Base-by-base conservation (phyloP, 192 early-diverging fungal genomes). In the Umbelopsis isabellina region DNA sequence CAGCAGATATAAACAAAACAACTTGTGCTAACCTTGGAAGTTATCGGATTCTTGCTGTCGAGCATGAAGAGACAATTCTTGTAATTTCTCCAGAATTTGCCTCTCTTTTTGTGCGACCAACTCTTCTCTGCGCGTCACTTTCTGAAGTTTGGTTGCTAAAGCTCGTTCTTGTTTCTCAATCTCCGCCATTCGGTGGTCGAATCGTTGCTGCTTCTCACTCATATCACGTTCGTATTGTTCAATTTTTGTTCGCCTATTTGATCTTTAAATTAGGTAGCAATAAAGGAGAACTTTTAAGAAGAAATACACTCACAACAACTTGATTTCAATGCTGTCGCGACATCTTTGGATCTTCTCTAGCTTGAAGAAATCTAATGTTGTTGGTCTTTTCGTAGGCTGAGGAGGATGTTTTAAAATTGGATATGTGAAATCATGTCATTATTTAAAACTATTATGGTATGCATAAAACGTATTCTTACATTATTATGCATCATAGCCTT, bases 401-500 rank as follows among this genome's bases (percentile, higher is more conserved):
- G 37, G 68, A 27, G 1, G 47, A 1, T 3, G 49, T 33, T 37
- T 47, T 6, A 37, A 30, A 30, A 30, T 30, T 3, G 25, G 61
- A 15, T 25, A 15, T 51, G 33, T 18, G 1, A 61, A 18, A 15
- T 16, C 4, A 18, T 21, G 16, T 13, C 51, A 67, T 41, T 15
- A 67, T 41, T 15, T 4, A 58, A 20, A n/a, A 35, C 21, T 15
- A 27, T 7, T 5, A 22, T 18, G 9, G 23, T 30, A 30, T 30
- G 27, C 16, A 4, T 6, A 25, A 25, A 22, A 16, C 2, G 4
- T 37, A 12, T 23, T 68, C 82, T 65, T 80, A 88, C 89, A 49
- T 87, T 83, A 3, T 85, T 77, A 37, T 82, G 81, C 49, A 90
- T 74, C 87, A 90, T 90, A 10, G 71, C 74, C 33, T 72, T 69